Evolutionary conservation across 129 eudicot genomes (phyloP), one percentile per base, ranked within the genome.

Genomic region (Pittosporum tobira): DNA sequence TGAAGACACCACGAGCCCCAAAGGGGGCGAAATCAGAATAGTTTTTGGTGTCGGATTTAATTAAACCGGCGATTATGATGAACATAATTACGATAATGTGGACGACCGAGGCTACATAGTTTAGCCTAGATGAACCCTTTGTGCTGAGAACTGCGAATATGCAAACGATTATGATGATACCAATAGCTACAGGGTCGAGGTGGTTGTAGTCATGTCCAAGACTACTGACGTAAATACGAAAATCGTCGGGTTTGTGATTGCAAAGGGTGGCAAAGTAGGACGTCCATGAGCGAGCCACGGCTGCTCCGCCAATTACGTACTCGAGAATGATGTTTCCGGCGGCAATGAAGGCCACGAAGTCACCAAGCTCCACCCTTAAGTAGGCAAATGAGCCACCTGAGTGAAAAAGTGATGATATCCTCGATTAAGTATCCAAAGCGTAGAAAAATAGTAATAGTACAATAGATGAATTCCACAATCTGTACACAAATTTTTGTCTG

Each of bases 271-370:
- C 93, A 45, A 89, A 77, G 73, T 89, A 89, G 48, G 93, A 68
- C 4, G 97, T 89, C 97, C 97, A 89, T 6, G 95, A 70, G 15
- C 97, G 84, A 0, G 97, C 95, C 65, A 89, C 95, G 0, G 93
- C 95, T 1, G 97, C 97, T 19, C 95, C 88, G 8, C 88, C 81
- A 5, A 89, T 77, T 5, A 82, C 67, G 53, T 82, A 89, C 67
- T 89, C 95, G 2, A 89, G 72, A 21, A 89, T 75, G 57, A 89
- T 82, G 77, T 89, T 89, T 15, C 97, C 97, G 18, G 88, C 95
- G 9, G 88, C 95, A 8, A 89, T 63, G 29, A 84, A 88, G 27
- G 96, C 96, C 29, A 87, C 69, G 55, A 87, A 83, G 58, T 87
- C 96, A 22, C 96, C 96, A 6, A 87, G 77, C 70, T 88, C 96